A percentile compares a stretch with the other conserved stretches of the same genome.
These are phyloP conservation scores for Lichtheimia corymbifera DNA, from an alignment of 371 early-diverging fungal genomes.

Conservation along the genomic window DNA sequence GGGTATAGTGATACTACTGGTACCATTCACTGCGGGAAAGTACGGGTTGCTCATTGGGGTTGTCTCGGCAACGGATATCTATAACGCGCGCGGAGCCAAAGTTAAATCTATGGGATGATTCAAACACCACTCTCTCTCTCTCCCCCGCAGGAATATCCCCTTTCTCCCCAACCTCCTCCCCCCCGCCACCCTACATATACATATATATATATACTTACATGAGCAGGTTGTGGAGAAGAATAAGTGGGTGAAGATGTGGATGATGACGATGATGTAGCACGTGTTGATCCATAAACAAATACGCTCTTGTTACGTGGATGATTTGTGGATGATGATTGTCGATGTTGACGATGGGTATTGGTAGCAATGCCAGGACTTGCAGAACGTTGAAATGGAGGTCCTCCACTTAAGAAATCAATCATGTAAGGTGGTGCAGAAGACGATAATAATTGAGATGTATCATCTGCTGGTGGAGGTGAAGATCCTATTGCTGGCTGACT, in stretches of 20 bases:
- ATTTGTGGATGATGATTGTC: conserved; percentile 9
- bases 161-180: too few species aligned
- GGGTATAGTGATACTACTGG: conserved; percentile 35
- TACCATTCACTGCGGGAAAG: conserved; percentile 17
- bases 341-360: conserved; percentile 7
- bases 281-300: conserved; percentile 25
- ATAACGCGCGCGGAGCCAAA: too few species aligned
- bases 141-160: too few species aligned
- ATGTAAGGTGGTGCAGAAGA: conserved; percentile 40
- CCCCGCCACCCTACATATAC: too few species aligned
- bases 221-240: neutral
- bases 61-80: too few species aligned
- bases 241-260: neutral
- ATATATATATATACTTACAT: too few species aligned
- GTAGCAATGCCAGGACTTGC: conserved; percentile 6
- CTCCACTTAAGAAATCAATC: conserved; percentile 26
- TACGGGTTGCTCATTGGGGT: neutral
- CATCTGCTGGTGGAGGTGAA: conserved; percentile 36
- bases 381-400: conserved; percentile 18
- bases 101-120: too few species aligned
- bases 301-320: conserved; percentile 21
- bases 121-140: too few species aligned
- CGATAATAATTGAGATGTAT: conserved; percentile 31
- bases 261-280: conserved; percentile 19
- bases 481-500: neutral